Evolutionary conservation across 1,139 yeast genomes (phyloP).

Genomic region (Scheffersomyces illinoinensis): DNA sequence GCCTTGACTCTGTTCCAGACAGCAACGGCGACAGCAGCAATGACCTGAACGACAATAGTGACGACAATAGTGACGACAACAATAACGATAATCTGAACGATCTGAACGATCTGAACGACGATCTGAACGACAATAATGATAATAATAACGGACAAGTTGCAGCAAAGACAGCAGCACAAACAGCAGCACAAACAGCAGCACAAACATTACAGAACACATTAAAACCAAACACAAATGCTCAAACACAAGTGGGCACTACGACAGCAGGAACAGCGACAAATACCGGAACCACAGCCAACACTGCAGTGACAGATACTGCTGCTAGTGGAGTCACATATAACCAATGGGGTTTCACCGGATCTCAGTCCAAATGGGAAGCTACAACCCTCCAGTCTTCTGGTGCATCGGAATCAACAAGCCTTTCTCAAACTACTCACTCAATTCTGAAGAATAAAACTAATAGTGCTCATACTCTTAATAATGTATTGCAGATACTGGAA

Average conservation of each 20-base stretch:
- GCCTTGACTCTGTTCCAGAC: not conserved
- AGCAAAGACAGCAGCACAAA: not conserved
- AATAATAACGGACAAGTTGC: not conserved
- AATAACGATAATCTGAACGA: not conserved
- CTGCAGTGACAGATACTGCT: slow-evolving; percentile 14
- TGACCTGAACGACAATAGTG: not conserved
- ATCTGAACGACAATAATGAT: no score
- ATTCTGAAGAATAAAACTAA: slow-evolving; percentile 9
- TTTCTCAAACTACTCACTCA: slow-evolving; percentile 13
- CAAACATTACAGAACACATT: not conserved
- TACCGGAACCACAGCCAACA: slow-evolving; percentile 9
- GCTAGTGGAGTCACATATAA: slow-evolving; percentile 29
- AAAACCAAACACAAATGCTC: not conserved
- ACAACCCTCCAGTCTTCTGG: slow-evolving; percentile 8
- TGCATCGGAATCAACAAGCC: slow-evolving; percentile 11
- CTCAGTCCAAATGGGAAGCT: slow-evolving; percentile 37
- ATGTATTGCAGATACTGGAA: not conserved
- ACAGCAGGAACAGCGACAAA: slow-evolving; percentile 9
- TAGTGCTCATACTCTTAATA: not conserved
- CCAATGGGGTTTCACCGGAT: slow-evolving; percentile 48
- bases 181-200: not conserved
- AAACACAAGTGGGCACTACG: slow-evolving; percentile 9
- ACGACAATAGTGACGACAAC: not conserved
- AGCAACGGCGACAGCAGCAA: not conserved
- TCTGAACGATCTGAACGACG: not conserved